Evolutionary conservation across 805 yeast genomes (phyloP), one percentile per base, ranked within the genome.

Genomic region (Pichia scutulata): DNA sequence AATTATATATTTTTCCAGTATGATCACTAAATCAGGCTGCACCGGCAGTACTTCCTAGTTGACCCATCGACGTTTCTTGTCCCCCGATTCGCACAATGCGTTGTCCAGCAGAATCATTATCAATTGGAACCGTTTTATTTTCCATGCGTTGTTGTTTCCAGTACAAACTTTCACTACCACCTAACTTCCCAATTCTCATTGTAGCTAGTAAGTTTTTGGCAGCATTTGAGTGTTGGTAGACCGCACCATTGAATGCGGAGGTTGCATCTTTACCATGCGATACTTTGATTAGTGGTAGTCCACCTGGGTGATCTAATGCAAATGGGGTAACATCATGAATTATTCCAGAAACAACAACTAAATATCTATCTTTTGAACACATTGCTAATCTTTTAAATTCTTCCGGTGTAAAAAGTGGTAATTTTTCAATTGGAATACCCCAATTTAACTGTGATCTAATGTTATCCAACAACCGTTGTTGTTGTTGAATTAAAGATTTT

Each of bases 201-300:
- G 96, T 90, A 2, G 96, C 95, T 53, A 90, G 71, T 53, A 90
- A 68, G 67, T 90, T 90, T 62, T 84, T 86, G 1, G 97, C 97
- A 0, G 97, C 97, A 51, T 92, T 89, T 59, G 93, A 85, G 66
- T 90, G 98, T 50, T 81, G 80, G 69, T 90, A 90, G 13, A 90
- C 97, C 3, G 96, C 97, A 22, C 98, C 97, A 65, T 84, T 89
- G 67, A 90, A 90, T 2, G 95, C 97, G 47, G 86, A 82, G 3
- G 97, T 89, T 9, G 96, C 97, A 65, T 90, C 97, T 65, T 86
- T 87, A 13, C 97, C 97, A 51, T 87, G 82, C 2, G 95, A 86
- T 0, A 93, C 82, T 55, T 73, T 73, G 49, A 90, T 80, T 46
- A 90, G 74, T 6, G 90, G 83, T 30, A 81, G 67, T 2, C 98